phyloP scores from a whole-genome alignment of 306 rosid genomes.

The Purshia tridentata region DNA sequence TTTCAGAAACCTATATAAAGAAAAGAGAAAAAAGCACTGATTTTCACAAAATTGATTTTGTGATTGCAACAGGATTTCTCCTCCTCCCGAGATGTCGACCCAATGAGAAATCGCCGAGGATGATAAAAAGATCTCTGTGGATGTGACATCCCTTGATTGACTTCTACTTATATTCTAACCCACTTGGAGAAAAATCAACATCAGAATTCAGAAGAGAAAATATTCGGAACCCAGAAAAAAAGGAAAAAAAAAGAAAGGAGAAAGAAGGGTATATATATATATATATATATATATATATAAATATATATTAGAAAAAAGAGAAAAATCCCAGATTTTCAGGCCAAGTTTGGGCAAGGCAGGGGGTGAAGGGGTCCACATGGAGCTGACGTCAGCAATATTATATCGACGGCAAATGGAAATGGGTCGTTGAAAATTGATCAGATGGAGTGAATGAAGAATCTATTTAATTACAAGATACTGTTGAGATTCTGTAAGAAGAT shows the following conservation, averaged over 20 bases:
- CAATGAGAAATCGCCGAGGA: constrained; percentile 70
- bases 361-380: constrained; percentile 20
- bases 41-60: constrained; percentile 22
- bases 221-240: constrained; percentile 17
- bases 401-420: constrained; percentile 31
- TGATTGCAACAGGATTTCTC: constrained; percentile 55
- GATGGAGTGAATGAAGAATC: constrained; percentile 26
- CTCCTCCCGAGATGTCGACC: constrained; percentile 48
- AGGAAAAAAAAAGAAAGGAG: background rate
- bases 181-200: constrained; percentile 41
- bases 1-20: background rate
- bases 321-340: constrained; percentile 76
- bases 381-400: constrained; percentile 25
- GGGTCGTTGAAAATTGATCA: constrained; percentile 29
- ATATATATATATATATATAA: background rate
- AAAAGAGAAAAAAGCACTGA: constrained; percentile 21
- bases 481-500: constrained; percentile 71
- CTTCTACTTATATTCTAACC: constrained; percentile 29
- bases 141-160: constrained; percentile 69
- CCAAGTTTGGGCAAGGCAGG: constrained; percentile 44
- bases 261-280: background rate
- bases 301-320: constrained; percentile 3
- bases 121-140: constrained; percentile 41
- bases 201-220: constrained; percentile 4
- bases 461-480: constrained; percentile 42